Evolutionary conservation across 257 asterid species (phyloP), one percentile per base, ranked within the genome.

Genomic region (Salvia splendens): DNA sequence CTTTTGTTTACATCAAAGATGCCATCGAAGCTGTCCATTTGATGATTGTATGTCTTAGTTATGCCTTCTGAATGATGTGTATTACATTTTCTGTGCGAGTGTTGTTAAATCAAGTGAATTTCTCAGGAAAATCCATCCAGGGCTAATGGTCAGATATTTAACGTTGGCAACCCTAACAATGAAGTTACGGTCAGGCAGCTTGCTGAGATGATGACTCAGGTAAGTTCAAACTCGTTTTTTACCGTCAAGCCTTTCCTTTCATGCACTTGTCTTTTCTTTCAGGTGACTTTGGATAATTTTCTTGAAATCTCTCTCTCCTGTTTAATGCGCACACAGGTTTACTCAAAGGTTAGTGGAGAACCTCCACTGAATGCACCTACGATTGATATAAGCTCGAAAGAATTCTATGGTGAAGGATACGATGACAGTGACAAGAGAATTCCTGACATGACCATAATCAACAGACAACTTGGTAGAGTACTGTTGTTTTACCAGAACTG

Each of bases 181-280:
- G 98, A 92, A 83, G 98, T 92, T 54, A 92, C 96, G 15, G 98
- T 89, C 55, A 78, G 89, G 81, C 96, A 92, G 86, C 97, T 92
- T 9, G 98, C 98, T 75, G 98, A 89, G 77, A 89, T 92, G 98
- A 92, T 92, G 98, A 89, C 95, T 16, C 64, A 83, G 95, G 98
- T 92, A 47, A 53, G 3, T 64, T 65, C 12, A 14, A 38, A 52
- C 65, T 2, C 6, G 7, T 6, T 42, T 75, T 54, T 4, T 6
- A 12, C 11, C 12, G 67, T 20, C 8, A 8, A 11, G 42, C n/a
- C 12, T 28, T 53, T 54, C 30, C 60, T 30, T 48, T 63, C 49
- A 50, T 68, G 15, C 54, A 33, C 9, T 24, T 11, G 40, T 45
- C 45, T 40, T 40, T 38, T 40, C 45, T 40, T 54, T 30, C 16